Base-by-base conservation (phyloP, 2,329 filamentous ascomycete genomes). In the Elsinoe perseae region DNA sequence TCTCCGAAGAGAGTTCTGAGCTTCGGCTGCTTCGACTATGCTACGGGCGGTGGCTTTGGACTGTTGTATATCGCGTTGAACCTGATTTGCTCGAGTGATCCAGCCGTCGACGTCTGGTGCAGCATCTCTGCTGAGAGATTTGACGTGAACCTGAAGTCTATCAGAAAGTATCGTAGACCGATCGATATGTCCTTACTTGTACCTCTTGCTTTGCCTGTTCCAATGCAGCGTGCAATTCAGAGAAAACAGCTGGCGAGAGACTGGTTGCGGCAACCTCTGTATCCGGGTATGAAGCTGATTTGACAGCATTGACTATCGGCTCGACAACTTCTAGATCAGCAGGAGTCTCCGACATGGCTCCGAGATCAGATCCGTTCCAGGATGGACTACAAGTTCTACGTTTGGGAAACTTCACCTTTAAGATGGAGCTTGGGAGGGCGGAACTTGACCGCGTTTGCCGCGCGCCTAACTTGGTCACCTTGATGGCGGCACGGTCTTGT, bases 41-140 rank as follows among this genome's bases (percentile, higher is more conserved):
- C 90, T 84, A 65, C 84, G 84, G 20, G 92, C 90, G 32, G 90
- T 84, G 14, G 81, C 79, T 64, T 89, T 85, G 21, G 89, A 92
- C 46, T 82, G 81, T 64, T 88, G 82, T 61, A 96, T 92, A 66
- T 96, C 92, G 60, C 85, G 81, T 69, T 95, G 89, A 6, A 96
- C 80, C 54, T 85, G 82, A 70, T 89, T 89, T 48, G 91, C 89
- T 69, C 93, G 89, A 53, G 78, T 74, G 57, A 95, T 87, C 92
- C 92, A 97, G 53, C 84, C 81, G 66, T 89, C 86, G 52, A 95
- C 86, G 65, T 95, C 86, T 36, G 84, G 81, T 57, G 85, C 86
- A 16, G 84, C 86, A 62, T 89, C 83, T 66, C 83, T 81, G 70
- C 91, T 95, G 60, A 93, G 32, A 32, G 48, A 52, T 18, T 14